A percentile compares a stretch with the other conserved stretches of the same genome.
These are phyloP conservation scores for Emericellopsis terricola DNA, from an alignment of 495 filamentous ascomycete genomes.

Conservation along the genomic window DNA sequence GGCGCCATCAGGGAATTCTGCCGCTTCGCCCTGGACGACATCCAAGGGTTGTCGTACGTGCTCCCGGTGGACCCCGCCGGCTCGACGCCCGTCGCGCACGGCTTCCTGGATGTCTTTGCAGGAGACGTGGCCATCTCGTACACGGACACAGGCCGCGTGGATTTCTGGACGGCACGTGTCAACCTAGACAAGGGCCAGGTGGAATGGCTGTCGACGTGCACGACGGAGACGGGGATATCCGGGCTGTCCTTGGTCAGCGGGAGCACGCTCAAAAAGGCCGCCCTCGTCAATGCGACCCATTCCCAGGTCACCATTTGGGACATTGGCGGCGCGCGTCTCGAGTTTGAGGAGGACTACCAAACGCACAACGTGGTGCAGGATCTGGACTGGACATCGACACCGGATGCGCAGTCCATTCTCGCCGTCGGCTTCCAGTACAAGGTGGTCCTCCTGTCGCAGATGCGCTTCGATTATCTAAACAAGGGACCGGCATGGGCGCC, in stretches of 20 bases:
- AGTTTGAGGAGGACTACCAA: conserved; percentile 61
- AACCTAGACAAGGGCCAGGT: conserved; percentile 34
- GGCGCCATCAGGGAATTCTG: conserved; percentile 45
- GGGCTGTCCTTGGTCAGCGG: conserved; percentile 67
- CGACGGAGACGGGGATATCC: conserved; percentile 59
- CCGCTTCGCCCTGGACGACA: conserved; percentile 49
- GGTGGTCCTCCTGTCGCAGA: conserved; percentile 71
- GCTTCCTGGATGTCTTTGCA: conserved; percentile 75
- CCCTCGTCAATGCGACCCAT: conserved; percentile 52
- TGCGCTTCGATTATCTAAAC: conserved; percentile 86
- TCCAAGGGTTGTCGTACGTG: conserved; percentile 65
- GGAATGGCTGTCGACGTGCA: conserved; percentile 73
- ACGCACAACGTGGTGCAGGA: conserved; percentile 61
- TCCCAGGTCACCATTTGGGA: conserved; percentile 90
- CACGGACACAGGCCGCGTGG: conserved; percentile 53
- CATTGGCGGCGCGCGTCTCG: conserved; percentile 60
- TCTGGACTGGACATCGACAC: conserved; percentile 88
- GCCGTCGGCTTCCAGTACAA: conserved; percentile 80
- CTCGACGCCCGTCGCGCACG: conserved; percentile 47
- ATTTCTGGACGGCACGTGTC: conserved; percentile 75
- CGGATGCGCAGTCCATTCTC: conserved; percentile 77
- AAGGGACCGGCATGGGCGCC: conserved; percentile 80
- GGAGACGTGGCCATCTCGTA: conserved; percentile 81
- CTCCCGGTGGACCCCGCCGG: conserved; percentile 85
- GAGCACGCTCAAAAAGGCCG: conserved; percentile 74